Base-by-base conservation (phyloP, 441 rosid genomes). In the Omphalea diandra region DNA sequence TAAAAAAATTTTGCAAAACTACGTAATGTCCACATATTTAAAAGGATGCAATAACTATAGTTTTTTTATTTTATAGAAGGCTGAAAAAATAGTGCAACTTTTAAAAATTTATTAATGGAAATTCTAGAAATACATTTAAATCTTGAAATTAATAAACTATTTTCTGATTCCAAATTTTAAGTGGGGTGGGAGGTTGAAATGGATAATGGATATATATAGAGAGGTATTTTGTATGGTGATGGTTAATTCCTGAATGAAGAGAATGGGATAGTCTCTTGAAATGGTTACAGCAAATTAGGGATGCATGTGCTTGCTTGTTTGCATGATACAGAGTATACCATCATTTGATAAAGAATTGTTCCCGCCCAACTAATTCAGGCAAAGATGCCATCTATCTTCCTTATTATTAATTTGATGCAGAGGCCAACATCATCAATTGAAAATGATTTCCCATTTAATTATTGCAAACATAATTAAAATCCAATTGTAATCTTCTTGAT, bases 221-320 rank as follows among this genome's bases (percentile, higher is more conserved):
- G n/a, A n/a, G n/a, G 44, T 33, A 3, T 5, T 50, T 6, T 18
- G 35, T 24, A 49, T 40, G 7, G 62, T 18, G 52, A 57, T 43
- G 18, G 47, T 47, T 49, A 43, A 22, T 49, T 47, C 7, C 46
- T 3, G 24, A 27, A 36, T 49, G 10, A 18, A 22, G 35, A 67
- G 58, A 57, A 50, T n/a, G 62, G 54, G 7, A 18, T 69, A n/a
- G 74, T 75, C 74, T 44, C 52, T 44, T n/a, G 20, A 56, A 49
- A 35, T 46, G 71, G 57, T 18, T 47, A 24, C 57, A 65, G 24
- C 47, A 63, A 69, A 18, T 64, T 56, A 33, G 57, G 5, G 40
- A 49, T n/a, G 55, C 74, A 64, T 57, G 74, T 63, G 65, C 54
- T 14, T 27, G 46, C 24, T 47, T 43, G n/a, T 26, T 18, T 47